Evolutionary conservation across 495 filamentous ascomycete species (phyloP).

Genomic region (Penicillium parvum): DNA sequence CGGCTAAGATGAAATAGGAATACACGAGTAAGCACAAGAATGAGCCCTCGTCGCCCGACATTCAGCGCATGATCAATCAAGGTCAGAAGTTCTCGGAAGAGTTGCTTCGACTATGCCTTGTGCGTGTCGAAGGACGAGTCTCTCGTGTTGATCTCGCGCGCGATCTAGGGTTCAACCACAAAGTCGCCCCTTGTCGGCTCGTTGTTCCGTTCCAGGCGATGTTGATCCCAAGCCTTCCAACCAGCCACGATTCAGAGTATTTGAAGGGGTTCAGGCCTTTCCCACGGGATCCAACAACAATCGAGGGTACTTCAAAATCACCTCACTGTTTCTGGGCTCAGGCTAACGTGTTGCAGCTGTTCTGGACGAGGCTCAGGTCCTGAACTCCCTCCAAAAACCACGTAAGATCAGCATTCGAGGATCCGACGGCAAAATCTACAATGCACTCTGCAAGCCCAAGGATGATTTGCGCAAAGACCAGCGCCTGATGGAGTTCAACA

Average conservation of each 20-base stretch:
- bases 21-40: constrained; percentile 39
- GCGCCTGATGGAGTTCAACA: constrained; percentile 97
- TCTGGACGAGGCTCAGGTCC: constrained; percentile 78
- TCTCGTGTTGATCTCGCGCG: constrained; percentile 66
- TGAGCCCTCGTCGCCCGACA: constrained; percentile 43
- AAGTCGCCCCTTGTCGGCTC: constrained; percentile 71
- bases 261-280: constrained; percentile 78
- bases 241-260: constrained; percentile 61
- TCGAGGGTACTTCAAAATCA: constrained; percentile 39
- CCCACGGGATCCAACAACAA: constrained; percentile 58
- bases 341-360: constrained; percentile 52
- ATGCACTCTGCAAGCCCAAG: constrained; percentile 93
- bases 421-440: constrained; percentile 82
- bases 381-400: constrained; percentile 88
- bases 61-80: constrained; percentile 67
- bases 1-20: constrained; percentile 26
- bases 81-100: constrained; percentile 82
- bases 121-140: constrained; percentile 62
- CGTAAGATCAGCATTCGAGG: constrained; percentile 85
- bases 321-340: constrained; percentile 9
- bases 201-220: constrained; percentile 85
- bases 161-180: constrained; percentile 79
- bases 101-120: constrained; percentile 74
- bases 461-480: constrained; percentile 97
- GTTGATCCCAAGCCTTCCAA: constrained; percentile 77